Evolutionary conservation across 169 alveolate species (phyloP).

Genomic region (Nephromyces sp.): DNA sequence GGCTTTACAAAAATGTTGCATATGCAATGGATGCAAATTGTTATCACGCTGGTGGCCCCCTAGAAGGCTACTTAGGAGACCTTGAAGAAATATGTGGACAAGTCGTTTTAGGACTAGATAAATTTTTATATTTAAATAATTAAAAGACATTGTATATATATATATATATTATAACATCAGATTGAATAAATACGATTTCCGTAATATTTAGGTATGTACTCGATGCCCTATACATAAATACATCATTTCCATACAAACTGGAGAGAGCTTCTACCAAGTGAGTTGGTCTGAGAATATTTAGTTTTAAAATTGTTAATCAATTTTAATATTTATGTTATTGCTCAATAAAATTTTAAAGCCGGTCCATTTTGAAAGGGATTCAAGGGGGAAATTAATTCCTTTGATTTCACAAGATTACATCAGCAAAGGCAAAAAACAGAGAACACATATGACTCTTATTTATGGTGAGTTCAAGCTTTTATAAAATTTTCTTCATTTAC

Average conservation of each 20-base stretch:
- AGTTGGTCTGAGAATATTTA: not conserved
- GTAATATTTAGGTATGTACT: conserved; percentile 44
- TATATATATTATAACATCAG: no score
- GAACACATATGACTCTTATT: conserved; percentile 6
- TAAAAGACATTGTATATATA: no score
- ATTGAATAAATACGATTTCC: no score
- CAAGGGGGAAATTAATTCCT: not conserved
- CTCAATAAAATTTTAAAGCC: not conserved
- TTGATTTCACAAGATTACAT: not conserved
- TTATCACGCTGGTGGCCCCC: conserved; percentile 54
- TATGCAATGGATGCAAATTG: conserved; percentile 57
- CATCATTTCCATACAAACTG: conserved; percentile 43
- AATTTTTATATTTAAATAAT: no score
- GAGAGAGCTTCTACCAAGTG: conserved; percentile 49
- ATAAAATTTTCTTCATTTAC: not conserved
- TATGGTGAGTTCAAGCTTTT: conserved; percentile 4
- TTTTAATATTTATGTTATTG: not conserved
- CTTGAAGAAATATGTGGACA: not conserved
- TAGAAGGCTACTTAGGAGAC: no score
- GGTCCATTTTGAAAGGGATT: not conserved
- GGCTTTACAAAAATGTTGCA: conserved; percentile 25
- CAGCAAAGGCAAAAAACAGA: conserved; percentile 16
- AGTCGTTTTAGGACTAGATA: no score
- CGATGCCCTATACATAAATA: conserved; percentile 53
- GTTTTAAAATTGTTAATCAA: not conserved